Conservation (phyloP, 345 rosid species). For the Populus ilicifolia region DNA sequence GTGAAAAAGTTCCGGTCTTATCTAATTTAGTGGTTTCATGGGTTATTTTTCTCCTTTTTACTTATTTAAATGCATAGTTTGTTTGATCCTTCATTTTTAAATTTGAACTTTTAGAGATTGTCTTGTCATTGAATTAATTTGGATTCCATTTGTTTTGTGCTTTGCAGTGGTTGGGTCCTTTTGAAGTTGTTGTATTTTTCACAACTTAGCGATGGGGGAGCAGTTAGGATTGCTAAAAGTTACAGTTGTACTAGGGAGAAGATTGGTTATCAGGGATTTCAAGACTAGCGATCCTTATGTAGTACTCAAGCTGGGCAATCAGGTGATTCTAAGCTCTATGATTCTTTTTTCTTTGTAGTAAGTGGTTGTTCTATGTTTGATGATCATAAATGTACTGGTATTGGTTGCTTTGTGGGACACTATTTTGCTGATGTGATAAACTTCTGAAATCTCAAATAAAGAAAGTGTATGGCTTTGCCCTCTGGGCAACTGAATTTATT, state of each 20-base stretch:
- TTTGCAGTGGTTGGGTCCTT: background rate
- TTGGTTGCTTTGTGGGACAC: background rate
- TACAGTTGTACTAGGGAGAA: slow-evolving; percentile 70
- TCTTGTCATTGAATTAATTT: background rate
- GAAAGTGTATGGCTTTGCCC: background rate
- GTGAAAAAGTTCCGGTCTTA: background rate
- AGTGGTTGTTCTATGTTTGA: background rate
- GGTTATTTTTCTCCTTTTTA: background rate
- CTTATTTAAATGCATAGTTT: background rate
- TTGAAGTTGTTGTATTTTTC: background rate
- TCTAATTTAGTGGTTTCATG: background rate
- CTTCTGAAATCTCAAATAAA: background rate
- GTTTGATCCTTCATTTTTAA: background rate
- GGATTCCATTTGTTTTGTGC: background rate
- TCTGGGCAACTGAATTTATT: background rate
- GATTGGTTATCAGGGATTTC: slow-evolving; percentile 82
- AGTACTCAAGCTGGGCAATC: slow-evolving; percentile 72
- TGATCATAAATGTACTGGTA: background rate
- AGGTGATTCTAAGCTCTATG: slow-evolving; percentile 37
- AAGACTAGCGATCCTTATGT: slow-evolving; percentile 97
- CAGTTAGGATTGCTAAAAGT: slow-evolving; percentile 68
- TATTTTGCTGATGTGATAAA: background rate
- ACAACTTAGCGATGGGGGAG: slow-evolving; percentile 50
- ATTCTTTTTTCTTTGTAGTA: background rate
- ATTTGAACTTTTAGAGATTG: background rate